Evolutionary conservation across 2,329 filamentous ascomycete genomes (phyloP).

Genomic region (Mycosphaerella sp.): DNA sequence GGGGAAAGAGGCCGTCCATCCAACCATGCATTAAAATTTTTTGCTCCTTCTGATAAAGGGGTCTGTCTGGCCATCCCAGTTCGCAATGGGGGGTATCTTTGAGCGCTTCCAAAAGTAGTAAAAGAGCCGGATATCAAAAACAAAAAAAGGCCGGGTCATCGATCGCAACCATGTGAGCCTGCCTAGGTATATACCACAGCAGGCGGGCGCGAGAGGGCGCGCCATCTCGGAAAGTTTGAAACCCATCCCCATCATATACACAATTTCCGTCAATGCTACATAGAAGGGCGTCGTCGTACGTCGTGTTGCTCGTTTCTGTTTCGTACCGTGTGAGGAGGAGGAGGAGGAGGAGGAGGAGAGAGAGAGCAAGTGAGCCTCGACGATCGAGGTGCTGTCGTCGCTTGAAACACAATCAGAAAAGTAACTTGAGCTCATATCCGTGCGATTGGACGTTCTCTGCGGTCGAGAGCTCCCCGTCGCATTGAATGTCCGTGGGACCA

Average conservation of each 20-base stretch:
- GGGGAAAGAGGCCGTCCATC: background rate
- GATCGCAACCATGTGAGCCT: slow-evolving; percentile 11
- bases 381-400: slow-evolving; percentile 4
- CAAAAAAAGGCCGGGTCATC: slow-evolving; percentile 14
- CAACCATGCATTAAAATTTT: slow-evolving; percentile 8
- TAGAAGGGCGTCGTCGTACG: slow-evolving; percentile 9
- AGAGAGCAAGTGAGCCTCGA: slow-evolving; percentile 7
- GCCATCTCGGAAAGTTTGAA: slow-evolving; percentile 17
- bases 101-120: slow-evolving; percentile 1
- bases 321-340: slow-evolving; percentile 4
- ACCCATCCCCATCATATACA: slow-evolving; percentile 17
- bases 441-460: slow-evolving; percentile 40
- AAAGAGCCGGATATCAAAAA: slow-evolving; percentile 23
- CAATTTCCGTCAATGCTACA: slow-evolving; percentile 7
- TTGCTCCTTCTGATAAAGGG: slow-evolving; percentile 1
- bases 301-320: slow-evolving; percentile 17
- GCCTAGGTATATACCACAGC: no score
- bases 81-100: slow-evolving; percentile 15
- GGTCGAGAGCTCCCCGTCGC: slow-evolving; percentile 43
- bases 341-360: no score
- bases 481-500: slow-evolving; percentile 42
- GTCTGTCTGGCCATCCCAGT: slow-evolving; percentile 1
- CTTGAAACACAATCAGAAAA: slow-evolving; percentile 35
- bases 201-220: slow-evolving; percentile 12
- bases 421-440: slow-evolving; percentile 45